A percentile compares a stretch with the other conserved stretches of the same genome.
phyloP scores from a whole-genome alignment of 768 basidiomycete genomes.

The Erythrobasidium yunnanense region DNA sequence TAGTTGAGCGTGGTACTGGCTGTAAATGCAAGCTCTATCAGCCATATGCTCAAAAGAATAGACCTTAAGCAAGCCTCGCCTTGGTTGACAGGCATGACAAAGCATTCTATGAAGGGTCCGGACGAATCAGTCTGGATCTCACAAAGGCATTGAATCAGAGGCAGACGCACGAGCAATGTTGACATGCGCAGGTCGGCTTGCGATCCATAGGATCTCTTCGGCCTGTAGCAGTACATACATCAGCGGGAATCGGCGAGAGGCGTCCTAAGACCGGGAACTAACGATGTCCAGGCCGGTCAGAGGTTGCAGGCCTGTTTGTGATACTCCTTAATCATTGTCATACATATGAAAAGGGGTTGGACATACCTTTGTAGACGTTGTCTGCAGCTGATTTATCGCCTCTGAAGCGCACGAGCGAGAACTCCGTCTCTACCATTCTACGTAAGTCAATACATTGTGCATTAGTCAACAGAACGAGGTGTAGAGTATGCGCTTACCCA shows the following conservation, averaged over 20 bases:
- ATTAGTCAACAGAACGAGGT: background rate
- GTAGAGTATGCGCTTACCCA: slow-evolving; percentile 47
- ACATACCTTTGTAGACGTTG: slow-evolving; percentile 78
- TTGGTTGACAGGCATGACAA: slow-evolving; percentile 28
- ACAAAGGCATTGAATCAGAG: no score
- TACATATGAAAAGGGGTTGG: slow-evolving; percentile 37
- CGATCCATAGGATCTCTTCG: slow-evolving; percentile 96
- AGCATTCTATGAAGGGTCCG: no score
- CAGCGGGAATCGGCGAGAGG: background rate
- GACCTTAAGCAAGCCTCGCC: background rate
- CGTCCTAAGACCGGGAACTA: slow-evolving; percentile 38
- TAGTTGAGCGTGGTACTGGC: slow-evolving; percentile 19
- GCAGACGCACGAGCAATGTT: slow-evolving; percentile 50
- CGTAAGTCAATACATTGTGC: background rate
- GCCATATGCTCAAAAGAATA: no score
- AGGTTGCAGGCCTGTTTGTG: slow-evolving; percentile 31
- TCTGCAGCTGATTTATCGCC: slow-evolving; percentile 73
- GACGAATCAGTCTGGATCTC: no score
- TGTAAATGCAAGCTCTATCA: background rate
- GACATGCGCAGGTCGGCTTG: slow-evolving; percentile 79
- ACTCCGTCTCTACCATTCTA: slow-evolving; percentile 48
- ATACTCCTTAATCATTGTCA: background rate
- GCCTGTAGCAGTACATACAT: slow-evolving; percentile 60
- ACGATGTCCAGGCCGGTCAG: slow-evolving; percentile 32
- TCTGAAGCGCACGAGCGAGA: slow-evolving; percentile 78